These are phyloP conservation scores for Neoconidiobolus thromboides DNA, from an alignment of 371 early-diverging fungal genomes.

Conservation along the genomic window DNA sequence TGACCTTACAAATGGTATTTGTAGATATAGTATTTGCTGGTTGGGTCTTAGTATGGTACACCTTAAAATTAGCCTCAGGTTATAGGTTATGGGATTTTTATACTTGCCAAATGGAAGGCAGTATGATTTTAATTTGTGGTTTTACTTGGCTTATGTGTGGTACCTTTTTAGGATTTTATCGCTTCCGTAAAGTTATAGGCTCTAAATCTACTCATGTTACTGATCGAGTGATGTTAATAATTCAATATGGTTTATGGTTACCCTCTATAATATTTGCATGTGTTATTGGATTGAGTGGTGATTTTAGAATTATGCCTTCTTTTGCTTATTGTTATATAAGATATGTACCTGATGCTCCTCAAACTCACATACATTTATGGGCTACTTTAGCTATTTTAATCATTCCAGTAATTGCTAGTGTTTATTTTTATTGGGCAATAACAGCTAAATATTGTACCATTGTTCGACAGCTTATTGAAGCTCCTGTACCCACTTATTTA, in stretches of 20 bases:
- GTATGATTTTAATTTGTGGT: background rate
- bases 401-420: background rate
- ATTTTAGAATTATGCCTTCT: constrained; percentile 1
- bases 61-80: background rate
- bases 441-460: background rate
- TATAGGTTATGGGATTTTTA: background rate
- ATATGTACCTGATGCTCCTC: background rate
- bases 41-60: background rate
- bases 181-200: background rate
- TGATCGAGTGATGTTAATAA: background rate
- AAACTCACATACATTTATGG: background rate
- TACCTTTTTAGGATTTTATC: background rate
- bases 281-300: background rate
- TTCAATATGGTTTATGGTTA: background rate
- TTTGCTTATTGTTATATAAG: background rate
- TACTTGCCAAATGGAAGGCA: background rate
- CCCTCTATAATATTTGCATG: background rate
- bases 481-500: background rate
- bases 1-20: background rate
- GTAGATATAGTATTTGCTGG: background rate
- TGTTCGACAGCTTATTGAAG: background rate
- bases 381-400: background rate
- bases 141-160: background rate
- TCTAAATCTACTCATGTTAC: background rate
- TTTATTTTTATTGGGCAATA: background rate